Evolutionary conservation across 306 rosid species (phyloP), one percentile per base, ranked within the genome.

Genomic region (Malus orientalis): DNA sequence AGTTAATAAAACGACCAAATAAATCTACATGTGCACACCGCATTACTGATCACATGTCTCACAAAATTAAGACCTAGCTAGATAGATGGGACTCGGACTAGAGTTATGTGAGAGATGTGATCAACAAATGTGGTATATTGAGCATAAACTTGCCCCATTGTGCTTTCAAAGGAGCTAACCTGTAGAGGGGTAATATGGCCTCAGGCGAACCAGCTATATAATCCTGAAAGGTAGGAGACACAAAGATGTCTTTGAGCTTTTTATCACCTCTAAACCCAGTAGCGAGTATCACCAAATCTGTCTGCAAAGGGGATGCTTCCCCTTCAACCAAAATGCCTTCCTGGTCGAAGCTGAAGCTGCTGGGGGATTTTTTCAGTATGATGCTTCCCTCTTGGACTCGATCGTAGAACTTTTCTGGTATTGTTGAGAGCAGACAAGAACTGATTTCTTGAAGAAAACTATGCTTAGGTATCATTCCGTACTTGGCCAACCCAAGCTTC

Each of bases 401-500:
- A 12, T 91, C 87, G 25, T 79, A 86, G 76, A 91, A 88, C 23
- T 85, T 86, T 32, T 84, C 88, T 1, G 93, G 92, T 67, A 89
- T 70, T 1, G 25, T 47, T 18, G 89, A 45, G 44, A 78, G 8
- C 75, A 80, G 7, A 81, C 96, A 85, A 8, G 92, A 58, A 77
- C 76, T 87, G 0, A 92, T 18, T 11, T 85, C 70, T 58, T 85
- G 77, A 40, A 82, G 85, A 62, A 92, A 89, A 45, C 90, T 80
- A 9, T 86, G 93, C 60, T 57, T 75, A 3, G 96, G 96, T 11
- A 92, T 88, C 96, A 92, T 84, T 55, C 97, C 96, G 27, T 82
- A 81, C 86, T 88, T 89, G 8, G 32, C 33, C 75, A 92, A 59
- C 23, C 69, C 69, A 9, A 77, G 85, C 85, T 89, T 89, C 62